Percentiles rank a stretch among this genome's conserved stretches.
Conservation (phyloP, 108 stramenopile genomes). For the Stephanodiscus triporus region DNA sequence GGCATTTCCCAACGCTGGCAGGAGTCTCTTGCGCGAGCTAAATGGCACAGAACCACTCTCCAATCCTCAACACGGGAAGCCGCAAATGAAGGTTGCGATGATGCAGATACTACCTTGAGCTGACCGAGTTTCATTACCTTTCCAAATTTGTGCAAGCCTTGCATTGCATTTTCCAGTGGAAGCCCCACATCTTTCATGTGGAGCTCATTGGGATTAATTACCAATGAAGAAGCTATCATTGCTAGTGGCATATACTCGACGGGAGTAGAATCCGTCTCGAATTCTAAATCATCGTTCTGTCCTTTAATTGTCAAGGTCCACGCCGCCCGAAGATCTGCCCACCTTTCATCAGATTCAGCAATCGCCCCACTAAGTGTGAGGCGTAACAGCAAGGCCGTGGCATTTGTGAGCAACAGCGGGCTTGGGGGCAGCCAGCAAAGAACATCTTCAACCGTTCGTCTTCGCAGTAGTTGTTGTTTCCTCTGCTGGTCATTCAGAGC, state of each 20-base stretch:
- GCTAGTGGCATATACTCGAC: constrained; percentile 69
- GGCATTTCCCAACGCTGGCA: constrained; percentile 48
- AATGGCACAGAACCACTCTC: constrained; percentile 52
- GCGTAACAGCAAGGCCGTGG: constrained; percentile 74
- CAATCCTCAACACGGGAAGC: constrained; percentile 49
- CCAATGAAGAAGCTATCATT: constrained; percentile 58
- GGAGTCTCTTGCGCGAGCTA: constrained; percentile 43
- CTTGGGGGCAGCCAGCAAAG: constrained; percentile 86
- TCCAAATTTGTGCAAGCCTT: constrained; percentile 68
- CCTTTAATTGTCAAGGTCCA: constrained; percentile 58
- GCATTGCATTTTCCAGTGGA: constrained; percentile 24
- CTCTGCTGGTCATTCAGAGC: not conserved
- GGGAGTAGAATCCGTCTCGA: not conserved
- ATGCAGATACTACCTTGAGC: constrained; percentile 13
- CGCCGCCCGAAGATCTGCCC: constrained; percentile 68
- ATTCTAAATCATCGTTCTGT: constrained; percentile 21
- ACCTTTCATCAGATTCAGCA: constrained; percentile 59
- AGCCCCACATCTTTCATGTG: constrained; percentile 2
- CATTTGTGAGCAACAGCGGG: constrained; percentile 66
- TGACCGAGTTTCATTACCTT: constrained; percentile 66
- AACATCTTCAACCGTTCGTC: constrained; percentile 65
- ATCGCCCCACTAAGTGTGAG: constrained; percentile 77
- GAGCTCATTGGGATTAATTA: constrained; percentile 41
- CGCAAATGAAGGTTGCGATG: constrained; percentile 3
- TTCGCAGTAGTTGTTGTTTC: constrained; percentile 32